Evolutionary conservation across 768 basidiomycete genomes (phyloP), one percentile per base, ranked within the genome.

Genomic region (Lyophyllum shimeji): DNA sequence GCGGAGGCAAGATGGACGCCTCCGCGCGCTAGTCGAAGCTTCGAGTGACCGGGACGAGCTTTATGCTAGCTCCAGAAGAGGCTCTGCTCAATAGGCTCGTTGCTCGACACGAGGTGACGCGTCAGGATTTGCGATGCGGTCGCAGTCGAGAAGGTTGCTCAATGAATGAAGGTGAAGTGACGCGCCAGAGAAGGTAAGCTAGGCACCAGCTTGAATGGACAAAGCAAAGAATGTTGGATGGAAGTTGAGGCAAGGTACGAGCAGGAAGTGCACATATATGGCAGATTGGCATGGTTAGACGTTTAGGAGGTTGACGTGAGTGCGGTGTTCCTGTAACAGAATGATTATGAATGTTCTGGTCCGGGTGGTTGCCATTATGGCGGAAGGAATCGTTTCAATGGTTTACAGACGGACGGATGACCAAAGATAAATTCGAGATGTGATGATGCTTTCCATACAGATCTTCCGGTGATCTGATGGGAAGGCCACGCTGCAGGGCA

Each of bases 21-120:
- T 83, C 29, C 71, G 76, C 48, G 68, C 76, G 1, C 65, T 84
- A 18, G 81, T 84, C 0, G 76, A 83, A 40, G 76, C 80, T 53
- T 80, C 77, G 43, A 75, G 71, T 1, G 82, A 84, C 58, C 76
- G 67, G 62, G 73, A 76, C 24, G 64, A 56, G 24, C 57, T 84
- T 46, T 74, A 76, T 55, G 70, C 63, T 31, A 77, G 78, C 29
- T 6, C 46, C 7, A 31, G 31, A 23, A 15, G n/a, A n/a, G 31
- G 31, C 2, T 47, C 34, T 13, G 12, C 34, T 37, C 15, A 29
- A 29, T 29, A 24, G 13, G 8, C 2, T 27, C 13, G 25, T 47
- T 15, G 4, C 7, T 50, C n/a, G 11, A 50, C 17, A 48, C 27
- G 34, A 39, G 50, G 47, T 18, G 45, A 2, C 24, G 45, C 21